Evolutionary conservation across 176 grass and related monocot genomes (phyloP), one percentile per base, ranked within the genome.

Genomic region (Canna indica): DNA sequence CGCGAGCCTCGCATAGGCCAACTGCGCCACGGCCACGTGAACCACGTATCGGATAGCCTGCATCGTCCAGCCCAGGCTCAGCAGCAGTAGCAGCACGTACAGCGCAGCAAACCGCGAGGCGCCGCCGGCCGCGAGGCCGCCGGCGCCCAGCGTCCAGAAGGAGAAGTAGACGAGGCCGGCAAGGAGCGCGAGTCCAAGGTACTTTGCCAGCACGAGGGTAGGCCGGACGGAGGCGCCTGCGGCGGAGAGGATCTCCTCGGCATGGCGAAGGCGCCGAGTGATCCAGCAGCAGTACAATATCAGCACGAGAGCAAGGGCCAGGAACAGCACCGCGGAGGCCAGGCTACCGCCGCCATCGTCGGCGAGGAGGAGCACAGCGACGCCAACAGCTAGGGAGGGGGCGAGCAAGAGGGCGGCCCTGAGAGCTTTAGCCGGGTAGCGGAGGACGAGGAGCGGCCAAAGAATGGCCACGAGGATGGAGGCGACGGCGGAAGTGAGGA

Each of bases 11-110:
- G 77, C 47, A 38, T 97, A 84, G 48, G 88, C 88, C 41, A 92
- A 45, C 61, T 78, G 81, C 76, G 88, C 83, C 76, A 92, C 83
- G 2, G 81, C 81, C 57, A 90, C 86, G 74, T 87, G 83, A 36
- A 90, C 79, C 25, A 79, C 10, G 33, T 92, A 92, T 8, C 75
- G 72, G 31, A 85, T 67, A 31, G 84, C 76, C 69, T 91, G 88
- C 93, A 97, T 97, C 47, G 86, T 97, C 93, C 93, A 92, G 33
- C 77, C 75, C 61, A 97, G 79, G 82, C 81, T 97, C 18, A 85
- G 81, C 72, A 97, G 75, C 71, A 97, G 86, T 20, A 75, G 70
- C 29, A 67, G 64, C 73, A 87, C 87, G 79, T 83, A 92, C 50
- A 84, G 71, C 34, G 81, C 17, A 38, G 58, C 77, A 46, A 87